phyloP scores from a whole-genome alignment of 441 rosid genomes.

The Omphalea diandra region DNA sequence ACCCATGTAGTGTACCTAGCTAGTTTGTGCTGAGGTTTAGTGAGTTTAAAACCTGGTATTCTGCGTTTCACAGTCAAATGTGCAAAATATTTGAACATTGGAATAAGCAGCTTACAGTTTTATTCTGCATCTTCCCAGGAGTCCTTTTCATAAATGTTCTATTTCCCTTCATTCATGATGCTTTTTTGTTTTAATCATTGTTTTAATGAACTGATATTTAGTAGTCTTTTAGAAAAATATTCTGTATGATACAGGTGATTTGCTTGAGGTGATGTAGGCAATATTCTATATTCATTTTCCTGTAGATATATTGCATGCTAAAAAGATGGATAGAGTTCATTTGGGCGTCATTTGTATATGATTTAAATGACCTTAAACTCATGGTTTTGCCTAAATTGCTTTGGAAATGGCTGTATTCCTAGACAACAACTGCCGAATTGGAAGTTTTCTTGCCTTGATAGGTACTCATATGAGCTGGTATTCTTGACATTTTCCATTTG shows the following conservation, averaged over 20 bases:
- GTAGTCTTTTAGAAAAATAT: too few relatives aligned
- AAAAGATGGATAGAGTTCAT: too few relatives aligned
- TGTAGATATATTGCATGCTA: too few relatives aligned
- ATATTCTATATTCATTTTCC: conserved; percentile 4
- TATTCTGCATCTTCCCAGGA: too few relatives aligned
- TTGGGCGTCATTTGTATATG: not conserved
- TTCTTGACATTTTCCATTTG: not conserved
- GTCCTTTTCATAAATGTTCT: too few relatives aligned
- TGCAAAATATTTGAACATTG: too few relatives aligned
- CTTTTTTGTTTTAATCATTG: too few relatives aligned
- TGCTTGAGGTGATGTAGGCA: not conserved
- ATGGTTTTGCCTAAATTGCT: not conserved
- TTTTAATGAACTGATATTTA: not conserved
- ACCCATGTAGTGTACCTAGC: not conserved
- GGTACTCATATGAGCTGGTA: not conserved
- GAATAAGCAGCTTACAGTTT: too few relatives aligned
- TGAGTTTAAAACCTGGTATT: not conserved
- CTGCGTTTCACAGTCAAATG: too few relatives aligned
- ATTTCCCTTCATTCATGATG: too few relatives aligned
- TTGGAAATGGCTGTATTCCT: not conserved
- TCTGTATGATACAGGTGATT: not conserved
- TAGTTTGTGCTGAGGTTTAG: not conserved
- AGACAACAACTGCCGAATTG: not conserved
- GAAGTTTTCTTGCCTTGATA: not conserved
- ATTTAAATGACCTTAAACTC: conserved; percentile 8